These are phyloP conservation scores for Neofusicoccum ribis DNA, from an alignment of 2,329 filamentous ascomycete genomes.

Conservation along the genomic window DNA sequence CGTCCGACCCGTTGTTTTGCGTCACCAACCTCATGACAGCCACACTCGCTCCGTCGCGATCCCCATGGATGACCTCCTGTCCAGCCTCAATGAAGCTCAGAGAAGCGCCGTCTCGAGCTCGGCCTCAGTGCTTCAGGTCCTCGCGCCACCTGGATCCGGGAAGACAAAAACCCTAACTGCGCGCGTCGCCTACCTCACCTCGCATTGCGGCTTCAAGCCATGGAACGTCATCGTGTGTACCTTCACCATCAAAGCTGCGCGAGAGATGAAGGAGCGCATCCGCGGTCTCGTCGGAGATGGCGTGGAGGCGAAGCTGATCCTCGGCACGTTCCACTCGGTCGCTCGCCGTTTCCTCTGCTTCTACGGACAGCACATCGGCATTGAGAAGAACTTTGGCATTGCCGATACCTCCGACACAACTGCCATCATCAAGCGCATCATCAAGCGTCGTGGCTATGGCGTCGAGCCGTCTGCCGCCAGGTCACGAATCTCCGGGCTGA, in stretches of 20 bases:
- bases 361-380: slow-evolving; percentile 82
- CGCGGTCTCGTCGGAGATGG: slow-evolving; percentile 76
- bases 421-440: slow-evolving; percentile 77
- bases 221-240: slow-evolving; percentile 92
- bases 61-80: slow-evolving; percentile 56
- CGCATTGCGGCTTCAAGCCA: slow-evolving; percentile 69
- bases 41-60: background rate
- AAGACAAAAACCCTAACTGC: slow-evolving; percentile 96
- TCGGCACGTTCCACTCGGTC: slow-evolving; percentile 96
- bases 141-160: slow-evolving; percentile 68
- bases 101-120: slow-evolving; percentile 63
- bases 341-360: slow-evolving; percentile 77
- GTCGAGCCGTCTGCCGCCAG: slow-evolving; percentile 72
- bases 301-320: slow-evolving; percentile 71
- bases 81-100: slow-evolving; percentile 66
- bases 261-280: slow-evolving; percentile 90
- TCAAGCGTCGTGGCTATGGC: slow-evolving; percentile 68
- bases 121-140: slow-evolving; percentile 60
- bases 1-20: background rate
- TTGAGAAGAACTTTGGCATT: slow-evolving; percentile 84
- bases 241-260: slow-evolving; percentile 93
- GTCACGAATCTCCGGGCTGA: slow-evolving; percentile 69
- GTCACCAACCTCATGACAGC: background rate
- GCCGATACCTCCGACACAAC: slow-evolving; percentile 80
- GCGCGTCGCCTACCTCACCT: slow-evolving; percentile 84